phyloP scores from a whole-genome alignment of 768 basidiomycete species.

The Clavulina sp. region DNA sequence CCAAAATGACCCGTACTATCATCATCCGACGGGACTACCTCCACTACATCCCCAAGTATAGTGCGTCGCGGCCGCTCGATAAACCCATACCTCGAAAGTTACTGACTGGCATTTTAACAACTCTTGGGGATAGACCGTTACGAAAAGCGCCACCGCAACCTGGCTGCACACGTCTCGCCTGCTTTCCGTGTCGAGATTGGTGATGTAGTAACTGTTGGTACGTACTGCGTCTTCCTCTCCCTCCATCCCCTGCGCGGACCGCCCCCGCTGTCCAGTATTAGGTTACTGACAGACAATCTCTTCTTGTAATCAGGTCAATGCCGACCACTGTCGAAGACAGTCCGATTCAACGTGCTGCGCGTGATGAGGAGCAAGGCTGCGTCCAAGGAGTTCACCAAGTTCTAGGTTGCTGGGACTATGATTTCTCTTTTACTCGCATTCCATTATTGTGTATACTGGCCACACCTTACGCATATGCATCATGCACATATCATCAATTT shows the following conservation, averaged over 20 bases:
- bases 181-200: constrained; percentile 97
- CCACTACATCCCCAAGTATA: constrained; percentile 97
- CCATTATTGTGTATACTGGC: too few species aligned
- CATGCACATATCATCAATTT: too few species aligned
- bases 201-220: constrained; percentile 88
- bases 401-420: too few species aligned
- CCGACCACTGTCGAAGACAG: constrained; percentile 95
- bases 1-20: constrained; percentile 98
- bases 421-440: too few species aligned
- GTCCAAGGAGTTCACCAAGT: constrained; percentile 87
- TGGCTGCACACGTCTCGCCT: constrained; percentile 91
- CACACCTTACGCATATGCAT: too few species aligned
- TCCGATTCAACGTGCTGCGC: constrained; percentile 97
- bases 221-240: constrained; percentile 27
- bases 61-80: constrained; percentile 30
- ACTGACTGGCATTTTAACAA: constrained; percentile 3
- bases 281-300: neutral
- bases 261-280: too few species aligned
- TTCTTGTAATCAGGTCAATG: constrained; percentile 58
- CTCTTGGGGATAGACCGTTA: constrained; percentile 62
- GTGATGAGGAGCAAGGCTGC: constrained; percentile 88
- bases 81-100: neutral
- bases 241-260: neutral
- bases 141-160: constrained; percentile 96
- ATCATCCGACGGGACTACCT: constrained; percentile 91